Percentiles rank a stretch among this genome's conserved stretches.
Evolutionary conservation across 768 basidiomycete genomes (phyloP).

Genomic region (Panaeolus papilionaceus): DNA sequence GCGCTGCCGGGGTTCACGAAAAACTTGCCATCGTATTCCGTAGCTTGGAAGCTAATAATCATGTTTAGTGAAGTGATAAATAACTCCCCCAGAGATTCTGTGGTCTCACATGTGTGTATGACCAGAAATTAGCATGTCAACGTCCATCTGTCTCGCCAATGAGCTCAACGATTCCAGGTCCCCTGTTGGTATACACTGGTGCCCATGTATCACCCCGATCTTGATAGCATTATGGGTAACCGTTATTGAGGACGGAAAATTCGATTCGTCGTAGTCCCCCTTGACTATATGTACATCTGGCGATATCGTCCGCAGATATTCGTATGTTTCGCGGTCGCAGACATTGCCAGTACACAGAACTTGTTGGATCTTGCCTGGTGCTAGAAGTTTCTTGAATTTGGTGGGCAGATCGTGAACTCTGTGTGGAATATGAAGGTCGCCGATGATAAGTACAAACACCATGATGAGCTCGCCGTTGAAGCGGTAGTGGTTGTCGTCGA

Average conservation of each 20-base stretch:
- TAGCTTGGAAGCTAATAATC: constrained; percentile 81
- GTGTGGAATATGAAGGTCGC: constrained; percentile 97
- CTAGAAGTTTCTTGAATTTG: constrained; percentile 96
- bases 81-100: neutral
- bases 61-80: neutral
- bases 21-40: constrained; percentile 90
- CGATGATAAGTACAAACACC: constrained; percentile 95
- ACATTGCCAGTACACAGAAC: constrained; percentile 98
- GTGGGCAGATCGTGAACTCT: constrained; percentile 87
- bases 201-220: constrained; percentile 93
- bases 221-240: constrained; percentile 85
- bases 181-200: constrained; percentile 91
- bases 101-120: constrained; percentile 88
- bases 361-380: constrained; percentile 97
- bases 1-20: constrained; percentile 96
- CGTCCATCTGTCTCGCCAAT: constrained; percentile 95
- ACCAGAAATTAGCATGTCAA: constrained; percentile 92
- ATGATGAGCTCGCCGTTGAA: constrained; percentile 46
- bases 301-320: constrained; percentile 93
- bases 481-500: constrained; percentile 2
- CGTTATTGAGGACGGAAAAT: constrained; percentile 81
- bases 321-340: constrained; percentile 96
- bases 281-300: constrained; percentile 91
- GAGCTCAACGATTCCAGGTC: constrained; percentile 90
- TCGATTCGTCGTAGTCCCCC: constrained; percentile 94